phyloP scores from a whole-genome alignment of 805 yeast species.

The Cephaloascus albidus region DNA sequence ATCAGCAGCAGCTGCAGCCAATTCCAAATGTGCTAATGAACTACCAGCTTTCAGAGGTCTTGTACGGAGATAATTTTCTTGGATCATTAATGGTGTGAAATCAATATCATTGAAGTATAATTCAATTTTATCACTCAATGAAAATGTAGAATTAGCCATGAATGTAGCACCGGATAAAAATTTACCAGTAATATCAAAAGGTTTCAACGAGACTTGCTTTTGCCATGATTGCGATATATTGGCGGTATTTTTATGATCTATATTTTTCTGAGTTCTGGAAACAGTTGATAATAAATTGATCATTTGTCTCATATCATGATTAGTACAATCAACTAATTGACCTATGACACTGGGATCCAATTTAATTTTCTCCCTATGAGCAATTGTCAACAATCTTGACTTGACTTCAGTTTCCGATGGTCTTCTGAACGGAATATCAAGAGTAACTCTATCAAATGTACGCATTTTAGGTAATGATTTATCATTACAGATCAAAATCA shows the following conservation, averaged over 20 bases:
- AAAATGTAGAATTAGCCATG: constrained; percentile 38
- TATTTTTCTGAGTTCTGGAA: constrained; percentile 56
- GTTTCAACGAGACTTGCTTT: constrained; percentile 82
- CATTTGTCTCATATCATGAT: constrained; percentile 90
- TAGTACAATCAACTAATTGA: constrained; percentile 74
- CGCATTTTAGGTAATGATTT: constrained; percentile 90
- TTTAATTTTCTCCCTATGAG: constrained; percentile 73
- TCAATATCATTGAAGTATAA: constrained; percentile 91
- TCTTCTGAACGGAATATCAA: constrained; percentile 77
- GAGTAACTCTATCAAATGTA: constrained; percentile 79
- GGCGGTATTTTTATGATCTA: constrained; percentile 56
- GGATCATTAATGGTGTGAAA: constrained; percentile 91
- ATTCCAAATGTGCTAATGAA: constrained; percentile 44
- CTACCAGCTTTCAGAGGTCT: constrained; percentile 38
- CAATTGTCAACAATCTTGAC: constrained; percentile 83
- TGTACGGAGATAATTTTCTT: constrained; percentile 78
- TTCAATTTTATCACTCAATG: constrained; percentile 75
- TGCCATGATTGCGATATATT: constrained; percentile 68
- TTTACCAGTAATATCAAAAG: constrained; percentile 79
- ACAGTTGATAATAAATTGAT: constrained; percentile 83
- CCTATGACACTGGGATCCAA: constrained; percentile 76
- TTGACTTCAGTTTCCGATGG: constrained; percentile 79
- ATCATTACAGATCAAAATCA: constrained; percentile 91
- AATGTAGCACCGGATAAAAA: constrained; percentile 55
- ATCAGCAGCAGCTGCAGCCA: constrained; percentile 75